Evolutionary conservation across 2,329 filamentous ascomycete species (phyloP), one percentile per base, ranked within the genome.

Genomic region (Raffaelea deltoideospora): DNA sequence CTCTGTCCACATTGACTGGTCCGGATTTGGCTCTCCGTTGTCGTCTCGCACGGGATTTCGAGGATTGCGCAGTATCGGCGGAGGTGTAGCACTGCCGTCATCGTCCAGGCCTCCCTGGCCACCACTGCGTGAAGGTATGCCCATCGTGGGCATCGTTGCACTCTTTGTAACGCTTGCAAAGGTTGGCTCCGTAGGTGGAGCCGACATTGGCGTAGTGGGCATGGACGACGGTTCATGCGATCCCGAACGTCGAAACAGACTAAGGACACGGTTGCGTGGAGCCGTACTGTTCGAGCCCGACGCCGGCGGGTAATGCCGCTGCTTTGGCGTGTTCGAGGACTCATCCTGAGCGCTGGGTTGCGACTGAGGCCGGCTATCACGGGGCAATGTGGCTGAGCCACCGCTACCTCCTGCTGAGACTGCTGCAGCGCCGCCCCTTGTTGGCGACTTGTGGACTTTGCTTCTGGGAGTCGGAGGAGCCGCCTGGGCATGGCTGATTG

Each of bases 191-290:
- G 47, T 44, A 2, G 51, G 35, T 4, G 51, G 47, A 3, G 50
- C 20, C 4, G 48, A 43, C 17, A 48, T 11, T 11, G 53, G 43
- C 34, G 39, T 34, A 2, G 48, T 32, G 5, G 49, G 44, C 2
- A 47, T 11, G 3, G 48, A 42, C 15, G 47, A 11, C 11, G 52
- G 38, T 33, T 47, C 50, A 31, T 48, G 53, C 7, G 59, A 60
- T 6, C 63, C 60, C 2, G 67, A 69, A 21, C 68, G 60, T 4
- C 65, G 59, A 50, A 71, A 72, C 3, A 73, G 52, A 33, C 65
- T 69, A 14, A 72, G 50, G 3, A 63, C 62, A 6, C 63, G 20
- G 9, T 61, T 60, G 9, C 61, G 57, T 1, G 58, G 50, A 9
- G 58, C 52, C 9, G 45, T 46, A 38, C 38, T 67, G 53, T 10